Evolutionary conservation across 768 basidiomycete genomes (phyloP).

Genomic region (Auricularia cornea): DNA sequence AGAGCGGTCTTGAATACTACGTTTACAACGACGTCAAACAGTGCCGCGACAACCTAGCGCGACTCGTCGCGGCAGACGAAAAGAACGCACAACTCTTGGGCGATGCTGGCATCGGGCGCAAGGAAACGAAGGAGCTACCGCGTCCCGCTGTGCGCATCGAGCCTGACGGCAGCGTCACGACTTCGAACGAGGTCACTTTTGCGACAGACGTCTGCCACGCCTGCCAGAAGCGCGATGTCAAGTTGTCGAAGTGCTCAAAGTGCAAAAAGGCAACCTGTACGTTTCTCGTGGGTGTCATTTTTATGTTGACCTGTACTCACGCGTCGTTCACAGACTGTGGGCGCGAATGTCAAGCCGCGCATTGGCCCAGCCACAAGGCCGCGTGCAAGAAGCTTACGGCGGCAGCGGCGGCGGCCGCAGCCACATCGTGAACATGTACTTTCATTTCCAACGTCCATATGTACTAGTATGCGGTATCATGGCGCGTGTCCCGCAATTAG

Average conservation of each 20-base stretch:
- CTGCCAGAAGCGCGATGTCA: background rate
- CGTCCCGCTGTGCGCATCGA: background rate
- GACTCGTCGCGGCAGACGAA: background rate
- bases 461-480: no score
- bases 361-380: background rate
- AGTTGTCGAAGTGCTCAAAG: background rate
- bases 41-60: background rate
- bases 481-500: no score
- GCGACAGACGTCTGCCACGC: background rate
- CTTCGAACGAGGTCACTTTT: background rate
- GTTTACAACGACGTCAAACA: background rate
- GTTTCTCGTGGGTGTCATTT: background rate
- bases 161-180: background rate
- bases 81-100: background rate
- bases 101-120: background rate
- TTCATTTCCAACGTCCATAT: no score
- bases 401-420: no score
- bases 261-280: background rate
- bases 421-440: no score
- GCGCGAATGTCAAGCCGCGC: background rate
- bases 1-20: background rate
- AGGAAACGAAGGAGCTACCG: background rate
- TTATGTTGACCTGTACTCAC: background rate
- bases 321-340: background rate
- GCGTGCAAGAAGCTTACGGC: background rate